Base-by-base conservation (phyloP, 1,284 basidiomycete species). In the Phylloboletellus chloephorus region DNA sequence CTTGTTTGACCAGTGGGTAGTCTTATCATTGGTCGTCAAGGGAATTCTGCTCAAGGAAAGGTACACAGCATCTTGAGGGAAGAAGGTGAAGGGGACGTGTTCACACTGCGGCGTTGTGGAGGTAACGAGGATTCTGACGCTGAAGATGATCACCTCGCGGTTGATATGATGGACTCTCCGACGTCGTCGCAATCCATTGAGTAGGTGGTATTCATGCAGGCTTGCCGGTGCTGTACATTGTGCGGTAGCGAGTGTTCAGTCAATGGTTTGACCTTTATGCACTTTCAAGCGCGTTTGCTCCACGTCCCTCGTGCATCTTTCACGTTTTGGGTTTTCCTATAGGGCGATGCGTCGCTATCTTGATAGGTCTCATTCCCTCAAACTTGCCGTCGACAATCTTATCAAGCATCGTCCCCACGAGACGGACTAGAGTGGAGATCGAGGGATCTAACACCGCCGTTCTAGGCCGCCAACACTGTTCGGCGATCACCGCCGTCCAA, bases 391-490 rank as follows among this genome's bases (percentile, higher is more conserved):
- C 19, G 11, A 21, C 34, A 20, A 30, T 25, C 21, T 31, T 30
- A 31, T 15, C 37, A 13, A 13, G 32, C 29, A 28, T 12, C 29
- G 33, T 47, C 34, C 23, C 73, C 17, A 71, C 67, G 2, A 69
- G 70, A 56, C 64, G 39, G 65, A 11, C 65, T 66, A n/a, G 58
- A 60, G 31, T 77, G 53, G 65, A 76, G 52, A 78, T 82, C 49
- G 67, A 76, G 49, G 76, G 79, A 49, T 74, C 73, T 2, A 80
- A 81, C 52, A 78, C 79, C 39, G 74, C 73, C 8, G 66, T 82
- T 23, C 66, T 80, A 9, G 78, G 28, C 23, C 24, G 78, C 28
- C 77, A 76, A 24, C 76, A 80, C 15, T 15, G 31, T 32, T 40
- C 20, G 26, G 24, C 12, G 22, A 28, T 20, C 12, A 20, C 7